A percentile compares a stretch with the other conserved stretches of the same genome.
Evolutionary conservation across 2,329 filamentous ascomycete genomes (phyloP).

Genomic region (Fusarium compactum): DNA sequence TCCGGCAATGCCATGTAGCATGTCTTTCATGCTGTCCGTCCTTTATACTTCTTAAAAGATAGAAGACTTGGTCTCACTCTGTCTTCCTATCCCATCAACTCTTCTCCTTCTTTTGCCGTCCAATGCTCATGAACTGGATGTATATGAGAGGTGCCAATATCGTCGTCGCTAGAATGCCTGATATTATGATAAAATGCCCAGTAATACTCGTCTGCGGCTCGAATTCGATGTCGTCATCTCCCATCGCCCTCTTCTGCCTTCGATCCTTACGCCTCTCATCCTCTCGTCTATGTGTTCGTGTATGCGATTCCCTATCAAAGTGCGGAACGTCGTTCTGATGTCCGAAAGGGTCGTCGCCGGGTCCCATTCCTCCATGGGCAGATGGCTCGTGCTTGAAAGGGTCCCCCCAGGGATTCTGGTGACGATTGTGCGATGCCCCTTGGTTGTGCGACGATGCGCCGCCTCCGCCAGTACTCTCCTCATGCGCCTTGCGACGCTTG

Average conservation of each 20-base stretch:
- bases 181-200: slow-evolving; percentile 64
- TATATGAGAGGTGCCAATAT: slow-evolving; percentile 60
- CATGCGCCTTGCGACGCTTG: slow-evolving; percentile 68
- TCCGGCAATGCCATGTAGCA: background rate
- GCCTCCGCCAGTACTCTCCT: slow-evolving; percentile 55
- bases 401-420: slow-evolving; percentile 43
- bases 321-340: slow-evolving; percentile 72
- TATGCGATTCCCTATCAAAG: slow-evolving; percentile 81
- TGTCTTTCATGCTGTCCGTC: background rate
- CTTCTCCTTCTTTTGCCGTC: slow-evolving; percentile 46
- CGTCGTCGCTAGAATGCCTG: slow-evolving; percentile 60
- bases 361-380: slow-evolving; percentile 66
- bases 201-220: slow-evolving; percentile 58
- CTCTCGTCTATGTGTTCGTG: slow-evolving; percentile 76
- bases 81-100: background rate
- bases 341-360: slow-evolving; percentile 64
- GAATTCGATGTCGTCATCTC: slow-evolving; percentile 52
- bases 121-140: slow-evolving; percentile 53
- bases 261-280: slow-evolving; percentile 60
- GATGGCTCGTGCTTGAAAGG: slow-evolving; percentile 33
- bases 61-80: background rate
- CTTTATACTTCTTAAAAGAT: background rate
- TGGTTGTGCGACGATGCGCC: slow-evolving; percentile 26
- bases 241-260: slow-evolving; percentile 56
- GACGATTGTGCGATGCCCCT: slow-evolving; percentile 19